Percentiles rank a stretch among this genome's conserved stretches.
Conservation (phyloP, 2,329 filamentous ascomycete species). For the Fusarium sp. region DNA sequence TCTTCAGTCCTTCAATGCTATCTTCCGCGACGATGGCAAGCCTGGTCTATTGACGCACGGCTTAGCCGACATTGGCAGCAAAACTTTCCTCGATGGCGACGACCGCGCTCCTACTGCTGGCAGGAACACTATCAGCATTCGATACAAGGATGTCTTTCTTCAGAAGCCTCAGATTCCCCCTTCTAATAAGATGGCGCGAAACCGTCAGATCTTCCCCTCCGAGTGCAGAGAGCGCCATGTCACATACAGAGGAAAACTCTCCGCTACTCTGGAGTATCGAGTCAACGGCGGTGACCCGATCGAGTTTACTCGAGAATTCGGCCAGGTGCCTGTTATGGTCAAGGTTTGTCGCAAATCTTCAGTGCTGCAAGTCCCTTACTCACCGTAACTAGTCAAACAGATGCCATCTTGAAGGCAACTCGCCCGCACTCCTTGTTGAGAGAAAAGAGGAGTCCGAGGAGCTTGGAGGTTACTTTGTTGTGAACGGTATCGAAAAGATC, state of each 20-base stretch:
- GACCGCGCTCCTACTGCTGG: constrained; percentile 67
- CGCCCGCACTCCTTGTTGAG: constrained; percentile 83
- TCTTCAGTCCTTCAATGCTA: constrained; percentile 93
- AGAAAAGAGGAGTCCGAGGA: constrained; percentile 97
- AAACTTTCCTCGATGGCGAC: constrained; percentile 86
- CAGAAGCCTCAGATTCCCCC: constrained; percentile 84
- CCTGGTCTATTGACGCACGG: constrained; percentile 73
- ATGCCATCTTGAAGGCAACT: constrained; percentile 89
- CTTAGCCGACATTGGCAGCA: constrained; percentile 88
- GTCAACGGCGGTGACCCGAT: constrained; percentile 88
- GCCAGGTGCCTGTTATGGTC: constrained; percentile 92
- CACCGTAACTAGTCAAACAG: constrained; percentile 74
- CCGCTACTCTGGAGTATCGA: constrained; percentile 83
- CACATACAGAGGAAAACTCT: constrained; percentile 88
- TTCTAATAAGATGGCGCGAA: constrained; percentile 84
- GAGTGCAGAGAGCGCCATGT: constrained; percentile 95
- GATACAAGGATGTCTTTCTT: constrained; percentile 83
- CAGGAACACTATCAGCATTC: constrained; percentile 81
- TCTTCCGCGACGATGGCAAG: constrained; percentile 78
- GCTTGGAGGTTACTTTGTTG: constrained; percentile 94
- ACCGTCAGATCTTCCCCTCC: constrained; percentile 87
- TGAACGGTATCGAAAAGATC: constrained; percentile 97
- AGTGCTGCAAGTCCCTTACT: constrained; percentile 17
- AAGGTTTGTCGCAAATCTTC: constrained; percentile 66
- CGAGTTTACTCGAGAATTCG: constrained; percentile 86